Conservation (phyloP, 2,329 filamentous ascomycete genomes). For the Penicillium psychrosexuale region DNA sequence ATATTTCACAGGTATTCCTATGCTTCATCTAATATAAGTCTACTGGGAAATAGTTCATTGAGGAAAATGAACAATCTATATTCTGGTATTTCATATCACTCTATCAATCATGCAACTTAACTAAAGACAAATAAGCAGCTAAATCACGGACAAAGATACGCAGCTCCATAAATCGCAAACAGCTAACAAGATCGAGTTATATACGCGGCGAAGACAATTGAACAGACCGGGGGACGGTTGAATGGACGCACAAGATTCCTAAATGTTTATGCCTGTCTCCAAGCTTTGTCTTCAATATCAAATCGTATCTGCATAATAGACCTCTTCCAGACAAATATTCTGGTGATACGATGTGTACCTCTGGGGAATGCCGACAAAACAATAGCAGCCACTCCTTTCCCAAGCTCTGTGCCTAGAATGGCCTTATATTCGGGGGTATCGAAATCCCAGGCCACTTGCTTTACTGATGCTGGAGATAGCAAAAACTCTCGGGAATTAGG, state of each 20-base stretch:
- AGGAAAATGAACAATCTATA: background rate
- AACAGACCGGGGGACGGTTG: background rate
- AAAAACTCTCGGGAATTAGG: background rate
- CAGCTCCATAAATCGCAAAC: background rate
- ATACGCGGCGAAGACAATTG: background rate
- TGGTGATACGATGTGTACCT: background rate
- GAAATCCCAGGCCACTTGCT: background rate
- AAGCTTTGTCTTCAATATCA: background rate
- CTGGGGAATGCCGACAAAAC: background rate
- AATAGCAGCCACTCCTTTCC: background rate
- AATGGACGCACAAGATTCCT: background rate
- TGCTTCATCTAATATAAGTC: background rate
- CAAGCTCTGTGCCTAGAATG: conserved; percentile 2
- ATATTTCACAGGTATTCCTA: too few species aligned
- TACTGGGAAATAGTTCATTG: background rate
- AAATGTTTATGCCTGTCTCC: background rate
- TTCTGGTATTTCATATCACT: background rate
- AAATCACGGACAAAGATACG: background rate
- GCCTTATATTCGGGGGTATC: background rate
- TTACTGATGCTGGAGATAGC: background rate
- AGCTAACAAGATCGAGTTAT: background rate
- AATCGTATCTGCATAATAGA: background rate
- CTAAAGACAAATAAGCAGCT: background rate
- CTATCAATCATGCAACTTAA: background rate
- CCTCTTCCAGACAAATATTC: background rate